Conservation (phyloP, 2,329 filamentous ascomycete genomes). For the Colletotrichum chrysophilum region DNA sequence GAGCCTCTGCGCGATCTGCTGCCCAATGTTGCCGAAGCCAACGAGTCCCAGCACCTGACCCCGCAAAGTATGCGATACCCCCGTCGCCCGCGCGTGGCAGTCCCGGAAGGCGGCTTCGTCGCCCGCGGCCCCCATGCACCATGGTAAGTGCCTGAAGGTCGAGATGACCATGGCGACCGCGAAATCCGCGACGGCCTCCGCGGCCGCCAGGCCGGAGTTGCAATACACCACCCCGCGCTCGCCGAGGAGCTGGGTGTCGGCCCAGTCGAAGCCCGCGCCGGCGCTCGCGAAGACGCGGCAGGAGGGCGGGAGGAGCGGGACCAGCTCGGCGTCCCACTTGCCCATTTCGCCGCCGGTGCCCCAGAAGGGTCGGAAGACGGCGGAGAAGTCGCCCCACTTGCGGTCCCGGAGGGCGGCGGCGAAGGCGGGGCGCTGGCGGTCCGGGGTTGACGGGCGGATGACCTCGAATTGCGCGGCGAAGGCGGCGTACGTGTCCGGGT, state of each 20-base stretch:
- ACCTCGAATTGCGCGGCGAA: constrained; percentile 52
- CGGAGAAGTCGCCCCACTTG: constrained; percentile 61
- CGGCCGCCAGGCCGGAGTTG: constrained; percentile 73
- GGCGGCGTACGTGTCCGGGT: constrained; percentile 48
- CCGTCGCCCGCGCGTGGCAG: constrained; percentile 65
- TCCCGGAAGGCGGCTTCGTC: constrained; percentile 50
- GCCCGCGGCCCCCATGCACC: constrained; percentile 55
- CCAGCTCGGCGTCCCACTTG: constrained; percentile 65
- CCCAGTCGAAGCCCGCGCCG: constrained; percentile 72
- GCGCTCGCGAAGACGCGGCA: constrained; percentile 69
- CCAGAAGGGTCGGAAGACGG: constrained; percentile 66
- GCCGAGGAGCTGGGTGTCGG: constrained; percentile 65
- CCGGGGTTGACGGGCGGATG: constrained; percentile 53
- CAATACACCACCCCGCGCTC: constrained; percentile 72
- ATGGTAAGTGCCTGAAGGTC: constrained; percentile 71
- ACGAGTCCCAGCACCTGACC: constrained; percentile 68
- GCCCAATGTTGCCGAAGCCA: constrained; percentile 72
- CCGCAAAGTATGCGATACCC: constrained; percentile 67
- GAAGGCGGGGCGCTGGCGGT: constrained; percentile 57
- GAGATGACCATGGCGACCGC: constrained; percentile 72
- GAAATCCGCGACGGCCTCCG: constrained; percentile 76
- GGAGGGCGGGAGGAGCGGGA: constrained; percentile 57
- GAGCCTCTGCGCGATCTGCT: constrained; percentile 61
- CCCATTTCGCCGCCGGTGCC: constrained; percentile 71
- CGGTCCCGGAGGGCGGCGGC: constrained; percentile 52